These are phyloP conservation scores for Amesomyces nigricolor DNA, from an alignment of 2,329 filamentous ascomycete genomes.

Conservation along the genomic window DNA sequence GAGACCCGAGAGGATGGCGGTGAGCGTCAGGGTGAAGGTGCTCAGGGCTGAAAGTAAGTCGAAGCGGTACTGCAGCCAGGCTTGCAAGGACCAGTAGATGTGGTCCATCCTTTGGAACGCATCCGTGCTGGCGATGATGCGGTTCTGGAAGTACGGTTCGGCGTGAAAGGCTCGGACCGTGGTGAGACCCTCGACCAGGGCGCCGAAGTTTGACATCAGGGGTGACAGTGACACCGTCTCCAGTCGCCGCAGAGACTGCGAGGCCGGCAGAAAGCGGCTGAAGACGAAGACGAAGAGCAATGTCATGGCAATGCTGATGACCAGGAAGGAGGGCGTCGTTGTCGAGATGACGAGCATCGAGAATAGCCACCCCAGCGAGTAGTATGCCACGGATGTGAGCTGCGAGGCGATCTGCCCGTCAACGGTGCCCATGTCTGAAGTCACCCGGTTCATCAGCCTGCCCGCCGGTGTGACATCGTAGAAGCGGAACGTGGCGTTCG, in stretches of 20 bases:
- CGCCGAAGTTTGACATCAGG: slow-evolving; percentile 87
- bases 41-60: slow-evolving; percentile 65
- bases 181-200: slow-evolving; percentile 75
- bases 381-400: slow-evolving; percentile 65
- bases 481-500: slow-evolving; percentile 78
- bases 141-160: slow-evolving; percentile 71
- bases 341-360: slow-evolving; percentile 73
- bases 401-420: slow-evolving; percentile 78
- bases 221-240: slow-evolving; percentile 88
- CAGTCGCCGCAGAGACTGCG: slow-evolving; percentile 73
- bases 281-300: slow-evolving; percentile 68
- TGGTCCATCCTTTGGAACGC: slow-evolving; percentile 93
- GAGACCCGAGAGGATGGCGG: slow-evolving; percentile 70
- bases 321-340: slow-evolving; percentile 70
- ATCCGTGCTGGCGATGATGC: slow-evolving; percentile 75
- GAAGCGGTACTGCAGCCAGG: slow-evolving; percentile 79
- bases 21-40: slow-evolving; percentile 65
- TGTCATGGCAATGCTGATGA: slow-evolving; percentile 64
- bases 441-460: slow-evolving; percentile 85
- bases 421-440: slow-evolving; percentile 82
- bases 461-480: slow-evolving; percentile 88
- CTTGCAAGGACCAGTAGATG: slow-evolving; percentile 86
- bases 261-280: slow-evolving; percentile 70
- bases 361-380: slow-evolving; percentile 64
- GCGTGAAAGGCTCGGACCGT: slow-evolving; percentile 81